Percentiles rank a stretch among this genome's conserved stretches.
Evolutionary conservation across 2,329 filamentous ascomycete genomes (phyloP).

Genomic region (Cytospora piceae): DNA sequence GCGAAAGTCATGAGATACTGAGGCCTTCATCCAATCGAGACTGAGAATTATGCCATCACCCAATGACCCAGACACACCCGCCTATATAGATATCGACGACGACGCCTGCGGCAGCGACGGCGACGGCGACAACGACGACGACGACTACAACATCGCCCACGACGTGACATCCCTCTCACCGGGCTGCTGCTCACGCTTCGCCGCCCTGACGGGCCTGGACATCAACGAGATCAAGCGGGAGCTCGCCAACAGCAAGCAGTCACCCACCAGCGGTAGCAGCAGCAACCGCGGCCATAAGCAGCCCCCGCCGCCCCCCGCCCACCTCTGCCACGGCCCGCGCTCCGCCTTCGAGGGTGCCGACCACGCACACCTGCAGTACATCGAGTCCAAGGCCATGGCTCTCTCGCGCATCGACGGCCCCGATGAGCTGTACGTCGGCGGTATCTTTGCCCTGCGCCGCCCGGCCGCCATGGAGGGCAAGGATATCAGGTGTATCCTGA

Average conservation of each 20-base stretch:
- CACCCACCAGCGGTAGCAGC: neutral
- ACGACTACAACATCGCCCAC: slow-evolving; percentile 1
- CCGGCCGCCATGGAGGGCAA: slow-evolving; percentile 70
- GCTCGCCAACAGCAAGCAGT: slow-evolving; percentile 11
- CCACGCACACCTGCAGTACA: slow-evolving; percentile 26
- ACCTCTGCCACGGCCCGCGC: slow-evolving; percentile 27
- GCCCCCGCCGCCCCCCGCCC: slow-evolving; percentile 8
- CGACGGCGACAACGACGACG: slow-evolving; percentile 4
- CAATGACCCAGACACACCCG: slow-evolving; percentile 25
- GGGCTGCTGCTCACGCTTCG: slow-evolving; percentile 29
- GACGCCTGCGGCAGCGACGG: slow-evolving; percentile 19
- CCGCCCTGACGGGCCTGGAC: slow-evolving; percentile 27
- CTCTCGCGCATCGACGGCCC: slow-evolving; percentile 47
- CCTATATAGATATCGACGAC: slow-evolving; percentile 26
- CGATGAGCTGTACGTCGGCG: slow-evolving; percentile 46
- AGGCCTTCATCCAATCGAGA: neutral
- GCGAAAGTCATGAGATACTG: neutral
- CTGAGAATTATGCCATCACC: slow-evolving; percentile 25
- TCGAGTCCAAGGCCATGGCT: slow-evolving; percentile 42
- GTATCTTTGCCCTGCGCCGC: slow-evolving; percentile 78
- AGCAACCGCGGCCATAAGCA: neutral
- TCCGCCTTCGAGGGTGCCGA: slow-evolving; percentile 29
- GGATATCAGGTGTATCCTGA: slow-evolving; percentile 89
- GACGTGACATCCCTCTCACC: slow-evolving; percentile 27
- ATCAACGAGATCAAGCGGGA: slow-evolving; percentile 27